Evolutionary conservation across 2,329 filamentous ascomycete species (phyloP).

Genomic region (Fusarium sp.): DNA sequence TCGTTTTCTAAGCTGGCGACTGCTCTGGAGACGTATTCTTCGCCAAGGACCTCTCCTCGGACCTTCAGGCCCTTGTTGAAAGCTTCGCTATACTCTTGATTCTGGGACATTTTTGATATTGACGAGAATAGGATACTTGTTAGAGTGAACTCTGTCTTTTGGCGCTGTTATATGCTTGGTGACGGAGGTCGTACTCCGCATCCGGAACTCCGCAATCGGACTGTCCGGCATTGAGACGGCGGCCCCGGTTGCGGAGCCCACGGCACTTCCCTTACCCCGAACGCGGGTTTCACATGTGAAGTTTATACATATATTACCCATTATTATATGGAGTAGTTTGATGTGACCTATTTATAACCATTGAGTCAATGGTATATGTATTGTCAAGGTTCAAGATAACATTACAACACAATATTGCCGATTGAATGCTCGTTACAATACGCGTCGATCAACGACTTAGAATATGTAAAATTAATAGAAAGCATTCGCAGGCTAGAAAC

Average conservation of each 20-base stretch:
- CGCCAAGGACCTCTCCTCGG: conserved; percentile 33
- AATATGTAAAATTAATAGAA: neutral
- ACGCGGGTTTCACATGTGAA: neutral
- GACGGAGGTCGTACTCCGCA: conserved; percentile 6
- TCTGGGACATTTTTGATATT: conserved; percentile 5
- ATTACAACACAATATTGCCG: no score
- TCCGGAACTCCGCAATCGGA: conserved; percentile 19
- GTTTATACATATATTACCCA: no score
- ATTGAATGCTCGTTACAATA: neutral
- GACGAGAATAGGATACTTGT: no score
- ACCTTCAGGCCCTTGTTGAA: conserved; percentile 23
- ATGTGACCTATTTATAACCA: no score
- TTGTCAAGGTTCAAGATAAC: no score
- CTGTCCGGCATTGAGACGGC: neutral
- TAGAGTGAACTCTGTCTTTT: rapidly evolving
- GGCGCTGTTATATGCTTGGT: neutral
- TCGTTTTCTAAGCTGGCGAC: conserved; percentile 25
- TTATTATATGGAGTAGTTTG: neutral
- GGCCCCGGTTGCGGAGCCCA: neutral
- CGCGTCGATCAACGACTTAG: neutral
- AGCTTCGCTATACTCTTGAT: conserved; percentile 15
- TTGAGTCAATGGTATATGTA: no score
- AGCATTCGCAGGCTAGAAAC: neutral
- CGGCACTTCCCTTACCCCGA: neutral
- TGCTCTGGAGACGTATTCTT: conserved; percentile 40